These are phyloP conservation scores for Bothriochloa decipiens DNA, from an alignment of 176 grass and related monocot genomes.

Conservation along the genomic window DNA sequence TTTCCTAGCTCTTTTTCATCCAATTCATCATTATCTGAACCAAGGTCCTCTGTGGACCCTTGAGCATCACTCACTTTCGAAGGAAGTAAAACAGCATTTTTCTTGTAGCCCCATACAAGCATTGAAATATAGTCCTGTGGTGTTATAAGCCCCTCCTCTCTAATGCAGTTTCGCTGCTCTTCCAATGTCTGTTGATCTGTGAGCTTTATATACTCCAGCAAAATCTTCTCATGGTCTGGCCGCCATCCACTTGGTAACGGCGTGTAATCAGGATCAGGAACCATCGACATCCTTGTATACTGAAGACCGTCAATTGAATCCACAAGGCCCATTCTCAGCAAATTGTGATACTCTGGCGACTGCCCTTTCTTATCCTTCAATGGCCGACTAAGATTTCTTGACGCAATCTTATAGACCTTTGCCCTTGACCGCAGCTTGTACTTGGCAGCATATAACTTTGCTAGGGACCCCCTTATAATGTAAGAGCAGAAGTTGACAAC, in stretches of 20 bases:
- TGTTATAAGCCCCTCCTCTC: conserved; percentile 84
- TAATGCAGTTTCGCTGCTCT: conserved; percentile 65
- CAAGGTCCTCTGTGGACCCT: conserved; percentile 53
- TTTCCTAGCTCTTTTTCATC: conserved; percentile 41
- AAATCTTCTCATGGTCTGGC: conserved; percentile 85
- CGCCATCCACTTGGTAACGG: conserved; percentile 71
- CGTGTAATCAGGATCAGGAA: conserved; percentile 92
- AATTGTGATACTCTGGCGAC: conserved; percentile 92
- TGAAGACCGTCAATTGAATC: conserved; percentile 94
- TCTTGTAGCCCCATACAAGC: conserved; percentile 99
- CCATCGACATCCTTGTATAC: conserved; percentile 95
- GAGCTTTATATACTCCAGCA: conserved; percentile 89
- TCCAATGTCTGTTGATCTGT: conserved; percentile 70
- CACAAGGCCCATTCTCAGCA: conserved; percentile 90
- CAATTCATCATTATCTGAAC: conserved; percentile 52
- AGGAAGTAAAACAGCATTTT: conserved; percentile 65
- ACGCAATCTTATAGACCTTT: conserved; percentile 98
- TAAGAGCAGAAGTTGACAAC: conserved; percentile 97
- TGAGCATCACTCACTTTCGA: conserved; percentile 47
- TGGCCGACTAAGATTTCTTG: conserved; percentile 93
- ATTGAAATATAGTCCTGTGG: conserved; percentile 89
- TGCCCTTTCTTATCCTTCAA: conserved; percentile 97
- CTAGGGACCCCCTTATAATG: conserved; percentile 88
- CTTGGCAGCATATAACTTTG: conserved; percentile 95
- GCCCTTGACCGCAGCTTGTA: conserved; percentile 96